Percentiles rank a stretch among this genome's conserved stretches.
phyloP scores from a whole-genome alignment of 331 rosid genomes.

The Acacia concinna region DNA sequence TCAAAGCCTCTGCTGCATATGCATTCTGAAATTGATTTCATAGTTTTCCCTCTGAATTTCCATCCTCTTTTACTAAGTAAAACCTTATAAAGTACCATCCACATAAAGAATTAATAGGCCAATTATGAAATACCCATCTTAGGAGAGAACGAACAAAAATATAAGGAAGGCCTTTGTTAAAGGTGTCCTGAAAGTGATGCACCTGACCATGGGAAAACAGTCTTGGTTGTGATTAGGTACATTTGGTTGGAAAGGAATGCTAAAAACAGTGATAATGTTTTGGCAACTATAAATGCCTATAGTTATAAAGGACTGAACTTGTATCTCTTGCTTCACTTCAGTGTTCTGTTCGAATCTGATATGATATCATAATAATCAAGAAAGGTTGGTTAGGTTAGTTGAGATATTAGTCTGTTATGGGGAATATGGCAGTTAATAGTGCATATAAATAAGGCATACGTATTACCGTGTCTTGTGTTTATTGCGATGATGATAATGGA shows the following conservation, averaged over 20 bases:
- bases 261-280: not conserved
- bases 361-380: too few relatives aligned
- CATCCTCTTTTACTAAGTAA: not conserved
- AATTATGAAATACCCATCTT: not conserved
- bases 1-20: not conserved
- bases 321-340: not conserved
- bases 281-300: not conserved
- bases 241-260: not conserved
- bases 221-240: not conserved
- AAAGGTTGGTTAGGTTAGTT: too few relatives aligned
- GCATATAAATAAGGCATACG: too few relatives aligned
- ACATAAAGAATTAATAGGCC: not conserved
- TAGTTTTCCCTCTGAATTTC: not conserved
- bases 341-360: not conserved
- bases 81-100: not conserved
- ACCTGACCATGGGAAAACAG: not conserved
- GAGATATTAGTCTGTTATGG: too few relatives aligned
- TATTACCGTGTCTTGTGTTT: too few relatives aligned
- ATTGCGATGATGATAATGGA: too few relatives aligned
- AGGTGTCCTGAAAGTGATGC: not conserved
- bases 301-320: not conserved
- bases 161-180: not conserved
- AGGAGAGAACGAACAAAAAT: not conserved
- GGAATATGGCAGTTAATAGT: too few relatives aligned
- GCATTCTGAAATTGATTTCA: not conserved